Evolutionary conservation across 352 stramenopile genomes (phyloP), one percentile per base, ranked within the genome.

Genomic region (Thalassiosira exigua): DNA sequence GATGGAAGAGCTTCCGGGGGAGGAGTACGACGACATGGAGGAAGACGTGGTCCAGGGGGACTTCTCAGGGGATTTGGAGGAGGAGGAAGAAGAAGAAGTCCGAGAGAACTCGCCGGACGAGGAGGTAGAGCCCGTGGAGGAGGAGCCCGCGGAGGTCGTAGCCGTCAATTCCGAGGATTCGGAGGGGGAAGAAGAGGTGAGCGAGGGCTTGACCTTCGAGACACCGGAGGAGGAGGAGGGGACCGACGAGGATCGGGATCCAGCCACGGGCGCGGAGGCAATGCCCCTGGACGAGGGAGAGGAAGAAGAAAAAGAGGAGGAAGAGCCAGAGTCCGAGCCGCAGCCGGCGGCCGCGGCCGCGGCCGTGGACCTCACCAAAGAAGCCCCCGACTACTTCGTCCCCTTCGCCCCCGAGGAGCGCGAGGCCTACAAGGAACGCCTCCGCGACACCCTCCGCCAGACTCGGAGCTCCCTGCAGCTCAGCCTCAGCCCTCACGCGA

Each of bases 311-410:
- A 29, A 22, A 22, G 22, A 60, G 17, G 51, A 14, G 0, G 51
- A 60, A 14, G 3, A 27, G 26, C 19, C n/a, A 59, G 51, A 59
- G 26, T 19, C 26, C 19, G 51, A 59, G 26, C 36, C 14, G 7
- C 14, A 44, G 7, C 36, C 36, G 7, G n/a, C 14, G 36, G 36
- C 36, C 36, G 36, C 7, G 14, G 3, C 51, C 17, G 11, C 11
- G 0, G 21, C 12, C 21, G 22, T 14, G 46, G 12, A 14, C 1
- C 21, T 21, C 21, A 44, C 46, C 14, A 44, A 72, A 27, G 58
- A 61, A 46, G 30, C 68, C 39, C 58, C 66, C 53, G 67, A 82
- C 53, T 82, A 75, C 64, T 82, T 82, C 57, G 67, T 77, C 0
- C 75, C 75, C 9, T 53, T 82, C 27, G 75, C 75, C 26, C 30